A percentile compares a stretch with the other conserved stretches of the same genome.
Evolutionary conservation across 495 filamentous ascomycete species (phyloP).

Genomic region (Penicillium nucicola): DNA sequence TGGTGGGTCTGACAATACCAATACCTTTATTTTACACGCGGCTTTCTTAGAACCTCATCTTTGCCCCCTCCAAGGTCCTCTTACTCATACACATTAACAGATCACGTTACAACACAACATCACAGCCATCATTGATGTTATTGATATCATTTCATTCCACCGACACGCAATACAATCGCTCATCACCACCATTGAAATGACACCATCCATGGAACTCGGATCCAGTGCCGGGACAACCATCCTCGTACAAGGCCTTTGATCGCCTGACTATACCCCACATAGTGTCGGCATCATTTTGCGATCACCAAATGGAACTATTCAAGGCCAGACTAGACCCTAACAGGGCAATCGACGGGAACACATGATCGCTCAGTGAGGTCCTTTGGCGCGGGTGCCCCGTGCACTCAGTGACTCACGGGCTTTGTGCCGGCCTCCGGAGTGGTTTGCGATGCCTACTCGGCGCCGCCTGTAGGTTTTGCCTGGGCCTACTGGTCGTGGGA

Average conservation of each 20-base stretch:
- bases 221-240: constrained; percentile 5
- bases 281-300: constrained; percentile 16
- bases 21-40: background rate
- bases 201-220: constrained; percentile 3
- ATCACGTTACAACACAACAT: too few species aligned
- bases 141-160: background rate
- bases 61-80: background rate
- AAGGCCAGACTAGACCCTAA: constrained; percentile 6
- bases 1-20: constrained; percentile 9
- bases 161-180: background rate
- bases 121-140: too few species aligned
- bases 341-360: constrained; percentile 6
- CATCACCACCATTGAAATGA: background rate
- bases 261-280: constrained; percentile 24
- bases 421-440: constrained; percentile 3
- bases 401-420: constrained; percentile 23
- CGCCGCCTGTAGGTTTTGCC: background rate
- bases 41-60: too few species aligned
- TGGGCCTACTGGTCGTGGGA: background rate
- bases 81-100: constrained; percentile 1
- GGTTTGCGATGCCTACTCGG: background rate
- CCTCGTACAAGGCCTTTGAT: constrained; percentile 6
- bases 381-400: constrained; percentile 9
- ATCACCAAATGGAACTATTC: constrained; percentile 8
- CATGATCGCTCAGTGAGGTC: constrained; percentile 9